A percentile compares a stretch with the other conserved stretches of the same genome.
Evolutionary conservation across 805 yeast genomes (phyloP).

Genomic region (Scheffersomyces ergatensis): DNA sequence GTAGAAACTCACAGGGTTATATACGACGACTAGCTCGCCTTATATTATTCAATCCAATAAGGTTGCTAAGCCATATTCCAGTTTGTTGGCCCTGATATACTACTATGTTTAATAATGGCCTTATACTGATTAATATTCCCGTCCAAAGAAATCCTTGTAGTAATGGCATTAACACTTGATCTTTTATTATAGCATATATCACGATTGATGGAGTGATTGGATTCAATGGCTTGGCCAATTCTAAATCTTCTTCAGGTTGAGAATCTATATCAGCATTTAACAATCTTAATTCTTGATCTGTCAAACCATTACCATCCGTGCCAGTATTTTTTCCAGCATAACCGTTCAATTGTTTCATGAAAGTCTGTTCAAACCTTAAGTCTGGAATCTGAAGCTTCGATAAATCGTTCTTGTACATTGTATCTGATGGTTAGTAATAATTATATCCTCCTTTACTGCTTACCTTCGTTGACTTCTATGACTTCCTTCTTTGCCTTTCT

Average conservation of each 20-base stretch:
- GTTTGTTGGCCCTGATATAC: slow-evolving; percentile 24
- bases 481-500: too few species aligned
- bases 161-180: slow-evolving; percentile 53
- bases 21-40: neutral
- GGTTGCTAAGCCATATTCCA: slow-evolving; percentile 21
- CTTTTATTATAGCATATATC: slow-evolving; percentile 47
- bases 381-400: slow-evolving; percentile 47
- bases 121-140: slow-evolving; percentile 32
- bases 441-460: too few species aligned
- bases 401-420: neutral
- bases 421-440: neutral
- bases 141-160: slow-evolving; percentile 51
- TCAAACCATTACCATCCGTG: slow-evolving; percentile 4
- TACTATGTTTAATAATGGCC: slow-evolving; percentile 31
- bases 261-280: slow-evolving; percentile 11
- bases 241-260: slow-evolving; percentile 10
- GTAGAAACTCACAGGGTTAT: too few species aligned
- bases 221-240: slow-evolving; percentile 21
- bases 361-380: slow-evolving; percentile 63
- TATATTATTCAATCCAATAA: slow-evolving; percentile 16
- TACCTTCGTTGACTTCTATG: too few species aligned
- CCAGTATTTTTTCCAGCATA: slow-evolving; percentile 26
- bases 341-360: slow-evolving; percentile 31
- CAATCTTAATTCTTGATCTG: slow-evolving; percentile 15
- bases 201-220: slow-evolving; percentile 45